Conservation (phyloP, 352 stramenopile species). For the Phytophthora pinifolia region DNA sequence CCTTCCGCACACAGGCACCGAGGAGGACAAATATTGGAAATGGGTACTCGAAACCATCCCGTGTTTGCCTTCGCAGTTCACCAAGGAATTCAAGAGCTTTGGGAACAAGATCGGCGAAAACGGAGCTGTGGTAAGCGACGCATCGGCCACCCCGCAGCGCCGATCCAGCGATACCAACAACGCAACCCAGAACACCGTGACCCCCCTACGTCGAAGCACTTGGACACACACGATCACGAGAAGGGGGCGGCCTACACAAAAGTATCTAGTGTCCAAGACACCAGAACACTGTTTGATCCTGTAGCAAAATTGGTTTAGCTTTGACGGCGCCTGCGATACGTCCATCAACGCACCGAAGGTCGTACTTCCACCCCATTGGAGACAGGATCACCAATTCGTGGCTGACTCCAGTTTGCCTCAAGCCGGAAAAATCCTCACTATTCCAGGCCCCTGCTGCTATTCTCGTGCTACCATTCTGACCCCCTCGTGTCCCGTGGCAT, state of each 20-base stretch:
- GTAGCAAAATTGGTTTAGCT: not conserved
- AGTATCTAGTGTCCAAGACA: not conserved
- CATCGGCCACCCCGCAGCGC: not conserved
- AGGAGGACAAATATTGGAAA: slow-evolving; percentile 57
- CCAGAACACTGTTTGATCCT: slow-evolving; percentile 13
- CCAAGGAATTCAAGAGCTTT: slow-evolving; percentile 47
- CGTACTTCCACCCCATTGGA: too few relatives aligned
- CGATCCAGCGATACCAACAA: slow-evolving; percentile 3
- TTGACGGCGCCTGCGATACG: too few relatives aligned
- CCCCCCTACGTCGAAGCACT: not conserved
- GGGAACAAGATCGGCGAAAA: slow-evolving; percentile 3
- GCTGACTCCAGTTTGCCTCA: too few relatives aligned
- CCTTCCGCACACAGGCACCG: slow-evolving; percentile 45
- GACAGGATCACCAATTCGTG: too few relatives aligned
- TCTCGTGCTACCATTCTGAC: not conserved
- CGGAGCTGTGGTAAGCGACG: not conserved
- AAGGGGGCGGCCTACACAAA: not conserved
- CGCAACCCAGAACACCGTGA: not conserved
- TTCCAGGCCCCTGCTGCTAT: too few relatives aligned
- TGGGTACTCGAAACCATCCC: slow-evolving; percentile 51
- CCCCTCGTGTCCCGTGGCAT: not conserved
- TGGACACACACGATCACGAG: not conserved
- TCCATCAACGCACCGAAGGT: too few relatives aligned
- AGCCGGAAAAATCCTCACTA: too few relatives aligned
- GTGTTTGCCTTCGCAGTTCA: slow-evolving; percentile 41